Percentiles rank a stretch among this genome's conserved stretches.
Conservation (phyloP, 768 basidiomycete genomes). For the Saitozyma podzolica region DNA sequence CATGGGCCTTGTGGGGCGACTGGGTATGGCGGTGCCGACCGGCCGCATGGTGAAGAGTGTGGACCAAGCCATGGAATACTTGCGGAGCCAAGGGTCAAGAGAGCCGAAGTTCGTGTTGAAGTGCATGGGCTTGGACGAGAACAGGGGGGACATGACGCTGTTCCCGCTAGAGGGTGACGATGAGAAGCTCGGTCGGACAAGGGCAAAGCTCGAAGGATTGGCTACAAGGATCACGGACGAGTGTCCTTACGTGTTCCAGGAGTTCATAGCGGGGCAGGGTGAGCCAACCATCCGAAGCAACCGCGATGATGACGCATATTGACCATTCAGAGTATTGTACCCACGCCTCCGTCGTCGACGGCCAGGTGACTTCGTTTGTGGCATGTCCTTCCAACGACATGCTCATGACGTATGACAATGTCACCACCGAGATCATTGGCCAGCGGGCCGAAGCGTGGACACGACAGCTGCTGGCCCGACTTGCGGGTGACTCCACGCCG, state of each 20-base stretch:
- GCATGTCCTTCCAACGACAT: constrained; percentile 52
- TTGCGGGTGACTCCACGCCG: constrained; percentile 29
- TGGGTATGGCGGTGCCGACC: constrained; percentile 41
- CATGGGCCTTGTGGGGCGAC: constrained; percentile 40
- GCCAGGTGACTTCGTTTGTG: constrained; percentile 50
- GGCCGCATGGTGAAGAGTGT: constrained; percentile 41
- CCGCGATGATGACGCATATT: neutral
- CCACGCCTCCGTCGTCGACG: constrained; percentile 50
- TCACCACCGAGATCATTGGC: constrained; percentile 35
- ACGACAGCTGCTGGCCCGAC: constrained; percentile 31
- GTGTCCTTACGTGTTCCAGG: constrained; percentile 52
- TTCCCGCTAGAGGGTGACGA: constrained; percentile 45
- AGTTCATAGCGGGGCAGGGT: constrained; percentile 51
- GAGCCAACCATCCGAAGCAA: constrained; percentile 7
- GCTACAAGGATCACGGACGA: constrained; percentile 32
- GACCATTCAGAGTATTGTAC: constrained; percentile 48
- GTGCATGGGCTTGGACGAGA: constrained; percentile 51
- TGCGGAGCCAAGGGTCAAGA: constrained; percentile 20
- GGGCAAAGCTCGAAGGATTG: constrained; percentile 28
- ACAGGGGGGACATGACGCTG: constrained; percentile 48
- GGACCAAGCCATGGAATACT: constrained; percentile 37
- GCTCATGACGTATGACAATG: constrained; percentile 53
- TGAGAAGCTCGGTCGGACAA: constrained; percentile 30
- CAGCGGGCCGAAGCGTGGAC: constrained; percentile 48
- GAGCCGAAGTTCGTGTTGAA: constrained; percentile 47